phyloP scores from a whole-genome alignment of 345 rosid genomes.

The rapeseed (Brassica napus) region Da-Ae NC_063442.1:3623501-3624000 shows the following conservation, averaged over 20 bases:
- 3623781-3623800: background rate
- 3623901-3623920: background rate
- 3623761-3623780: no score
- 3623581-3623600: background rate
- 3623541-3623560: background rate
- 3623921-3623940: background rate
- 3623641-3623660: background rate
- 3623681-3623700: background rate
- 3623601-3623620: background rate
- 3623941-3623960: background rate
- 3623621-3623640: constrained; percentile 2
- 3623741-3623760: background rate
- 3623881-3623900: background rate
- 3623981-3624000: background rate
- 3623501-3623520: background rate
- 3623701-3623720: background rate
- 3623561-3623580: background rate
- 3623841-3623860: background rate
- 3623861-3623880: background rate
- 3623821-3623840: background rate
- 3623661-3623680: background rate
- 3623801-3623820: constrained; percentile 1
- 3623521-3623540: background rate
- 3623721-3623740: background rate
- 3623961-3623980: background rate